A percentile compares a stretch with the other conserved stretches of the same genome.
phyloP scores from a whole-genome alignment of 352 stramenopile species.

The Detonula confervacea region DNA sequence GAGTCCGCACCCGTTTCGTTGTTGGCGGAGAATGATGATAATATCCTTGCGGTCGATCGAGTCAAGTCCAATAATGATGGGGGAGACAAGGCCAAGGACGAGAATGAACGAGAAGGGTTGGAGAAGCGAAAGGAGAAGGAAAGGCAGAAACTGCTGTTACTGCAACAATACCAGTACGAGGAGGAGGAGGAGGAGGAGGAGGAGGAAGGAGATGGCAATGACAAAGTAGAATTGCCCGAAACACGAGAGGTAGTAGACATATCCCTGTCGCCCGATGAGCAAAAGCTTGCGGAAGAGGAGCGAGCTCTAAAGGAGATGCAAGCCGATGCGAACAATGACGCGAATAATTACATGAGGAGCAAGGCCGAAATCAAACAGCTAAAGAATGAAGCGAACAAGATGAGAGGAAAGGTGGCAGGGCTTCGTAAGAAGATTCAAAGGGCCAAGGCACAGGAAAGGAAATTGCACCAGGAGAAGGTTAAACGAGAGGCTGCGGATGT shows the following conservation, averaged over 20 bases:
- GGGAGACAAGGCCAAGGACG: neutral
- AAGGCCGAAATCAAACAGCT: conserved; percentile 78
- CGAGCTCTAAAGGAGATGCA: conserved; percentile 49
- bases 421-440: conserved; percentile 59
- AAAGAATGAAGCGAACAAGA: conserved; percentile 56
- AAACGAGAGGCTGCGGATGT: conserved; percentile 1
- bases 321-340: conserved; percentile 69
- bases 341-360: conserved; percentile 79
- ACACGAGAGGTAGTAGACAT: neutral
- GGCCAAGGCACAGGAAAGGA: conserved; percentile 23
- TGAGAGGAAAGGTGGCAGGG: conserved; percentile 45
- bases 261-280: conserved; percentile 34
- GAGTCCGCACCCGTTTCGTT: neutral
- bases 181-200: conserved; percentile 46
- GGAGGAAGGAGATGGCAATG: conserved; percentile 21
- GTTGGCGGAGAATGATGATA: neutral
- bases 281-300: conserved; percentile 49
- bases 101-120: conserved; percentile 18
- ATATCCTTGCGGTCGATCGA: neutral
- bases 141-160: conserved; percentile 51
- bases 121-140: conserved; percentile 27
- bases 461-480: conserved; percentile 16
- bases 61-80: neutral
- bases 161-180: conserved; percentile 69
- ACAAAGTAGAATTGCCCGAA: conserved; percentile 3